Conservation (phyloP, 129 eudicot species). For the Centaurea solstitialis region DNA sequence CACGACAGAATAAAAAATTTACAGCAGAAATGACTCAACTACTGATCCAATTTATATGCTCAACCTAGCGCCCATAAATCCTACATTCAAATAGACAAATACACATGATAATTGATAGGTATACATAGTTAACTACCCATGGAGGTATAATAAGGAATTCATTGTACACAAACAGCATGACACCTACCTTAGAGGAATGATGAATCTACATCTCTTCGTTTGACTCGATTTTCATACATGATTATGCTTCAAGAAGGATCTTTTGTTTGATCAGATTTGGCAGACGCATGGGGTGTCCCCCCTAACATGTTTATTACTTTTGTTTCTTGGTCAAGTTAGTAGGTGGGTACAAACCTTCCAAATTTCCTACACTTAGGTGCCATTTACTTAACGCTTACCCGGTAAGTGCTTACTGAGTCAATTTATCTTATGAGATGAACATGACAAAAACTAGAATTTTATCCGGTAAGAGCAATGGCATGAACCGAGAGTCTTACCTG, state of each 20-base stretch:
- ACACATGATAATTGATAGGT: not conserved
- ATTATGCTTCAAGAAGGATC: not conserved
- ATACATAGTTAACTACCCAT: not conserved
- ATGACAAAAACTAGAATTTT: too few relatives aligned
- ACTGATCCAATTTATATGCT: not conserved
- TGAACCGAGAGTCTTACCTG: too few relatives aligned
- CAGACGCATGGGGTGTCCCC: not conserved
- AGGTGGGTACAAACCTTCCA: not conserved
- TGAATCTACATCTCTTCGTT: not conserved
- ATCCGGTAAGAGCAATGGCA: too few relatives aligned
- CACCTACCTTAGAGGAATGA: not conserved
- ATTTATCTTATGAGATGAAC: too few relatives aligned
- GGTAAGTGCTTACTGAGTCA: too few relatives aligned
- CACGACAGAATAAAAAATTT: not conserved
- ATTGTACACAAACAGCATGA: not conserved
- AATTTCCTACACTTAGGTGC: not conserved
- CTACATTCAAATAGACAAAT: not conserved
- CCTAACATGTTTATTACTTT: not conserved
- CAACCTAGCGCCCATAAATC: too few relatives aligned
- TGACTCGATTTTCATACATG: not conserved
- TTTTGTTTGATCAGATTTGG: not conserved
- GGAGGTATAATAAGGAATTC: not conserved
- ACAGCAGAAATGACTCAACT: not conserved
- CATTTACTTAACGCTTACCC: too few relatives aligned
- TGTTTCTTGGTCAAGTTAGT: not conserved